Conservation (phyloP, 1,139 yeast genomes). For the Debaryomyces singareniensis region DNA sequence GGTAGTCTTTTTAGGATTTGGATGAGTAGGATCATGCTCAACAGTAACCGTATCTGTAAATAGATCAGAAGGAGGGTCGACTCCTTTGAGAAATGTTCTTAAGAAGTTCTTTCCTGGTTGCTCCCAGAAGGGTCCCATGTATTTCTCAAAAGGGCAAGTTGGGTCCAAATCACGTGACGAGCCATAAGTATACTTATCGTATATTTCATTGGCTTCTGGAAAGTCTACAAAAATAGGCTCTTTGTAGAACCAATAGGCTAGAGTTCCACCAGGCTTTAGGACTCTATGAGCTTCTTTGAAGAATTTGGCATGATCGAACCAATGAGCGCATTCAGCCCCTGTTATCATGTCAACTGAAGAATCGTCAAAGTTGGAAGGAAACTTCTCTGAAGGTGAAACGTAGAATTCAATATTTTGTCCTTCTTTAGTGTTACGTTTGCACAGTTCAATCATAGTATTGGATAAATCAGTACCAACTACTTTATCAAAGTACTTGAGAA, state of each 20-base stretch:
- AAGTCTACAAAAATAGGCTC: constrained; percentile 51
- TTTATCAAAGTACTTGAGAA: constrained; percentile 36
- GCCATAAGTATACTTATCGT: constrained; percentile 33
- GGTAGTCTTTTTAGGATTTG: constrained; percentile 21
- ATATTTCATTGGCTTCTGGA: constrained; percentile 36
- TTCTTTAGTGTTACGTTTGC: constrained; percentile 7
- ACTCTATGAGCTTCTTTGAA: constrained; percentile 43
- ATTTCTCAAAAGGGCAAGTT: constrained; percentile 30
- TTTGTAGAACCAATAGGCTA: constrained; percentile 76
- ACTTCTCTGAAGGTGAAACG: constrained; percentile 26
- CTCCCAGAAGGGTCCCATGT: constrained; percentile 49
- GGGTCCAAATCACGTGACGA: constrained; percentile 17
- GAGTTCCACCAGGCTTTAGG: constrained; percentile 54
- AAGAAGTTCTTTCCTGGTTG: constrained; percentile 60
- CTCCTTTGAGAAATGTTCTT: constrained; percentile 36
- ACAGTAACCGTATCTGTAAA: constrained; percentile 35
- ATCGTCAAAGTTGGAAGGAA: constrained; percentile 15
- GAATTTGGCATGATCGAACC: constrained; percentile 58
- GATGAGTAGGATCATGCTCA: constrained; percentile 26
- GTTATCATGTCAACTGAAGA: constrained; percentile 53
- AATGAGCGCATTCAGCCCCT: constrained; percentile 75
- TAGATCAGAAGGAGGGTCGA: constrained; percentile 30
- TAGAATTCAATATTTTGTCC: constrained; percentile 15
- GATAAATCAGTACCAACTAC: constrained; percentile 46
- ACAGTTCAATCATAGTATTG: constrained; percentile 5